Evolutionary conservation across 1,139 yeast genomes (phyloP), one percentile per base, ranked within the genome.

Genomic region (Suhomyces bolitotheri): DNA sequence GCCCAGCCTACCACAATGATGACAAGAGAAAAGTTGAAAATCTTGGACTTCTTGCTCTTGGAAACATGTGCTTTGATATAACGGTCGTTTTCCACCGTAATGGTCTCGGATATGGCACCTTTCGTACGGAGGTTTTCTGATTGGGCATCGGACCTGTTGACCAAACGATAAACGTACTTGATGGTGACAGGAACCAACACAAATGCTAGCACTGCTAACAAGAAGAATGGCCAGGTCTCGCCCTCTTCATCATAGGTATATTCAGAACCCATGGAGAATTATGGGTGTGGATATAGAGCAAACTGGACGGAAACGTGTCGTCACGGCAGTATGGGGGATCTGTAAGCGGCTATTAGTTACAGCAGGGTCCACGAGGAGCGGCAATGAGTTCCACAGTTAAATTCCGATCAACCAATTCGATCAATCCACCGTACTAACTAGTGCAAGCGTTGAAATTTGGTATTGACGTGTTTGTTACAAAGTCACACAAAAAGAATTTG

Each of bases 161-260:
- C 25, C 12, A 66, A 43, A 15, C 62, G 51, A 40, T 53, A 51
- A 7, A 75, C 43, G 46, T 78, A 71, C 29, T 66, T 60, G 12
- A 79, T 46, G 1, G 96, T 83, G 40, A 78, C 55, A 5, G 97
- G 97, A 27, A 88, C 61, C 43, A 88, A 71, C 17, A 81, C 76
- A 38, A 69, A 65, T 25, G 65, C 51, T 35, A 85, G 66, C 38
- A 89, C 66, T 2, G 97, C 92, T 54, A 87, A 65, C 39, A 84
- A 78, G 55, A 90, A 92, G 58, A 83, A 89, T 28, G 98, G 98
- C 97, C 97, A 92, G 5, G 95, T 89, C 53, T 88, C 95, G 29
- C 92, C 81, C 51, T 81, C 79, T 59, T 89, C 97, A 64, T 92
- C 98, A 61, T 90, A 92, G 41, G 77, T 80, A 53, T 82, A 82